Percentiles rank a stretch among this genome's conserved stretches.
Evolutionary conservation across 2,329 filamentous ascomycete species (phyloP).

Genomic region (Rasamsonia emersonii): DNA sequence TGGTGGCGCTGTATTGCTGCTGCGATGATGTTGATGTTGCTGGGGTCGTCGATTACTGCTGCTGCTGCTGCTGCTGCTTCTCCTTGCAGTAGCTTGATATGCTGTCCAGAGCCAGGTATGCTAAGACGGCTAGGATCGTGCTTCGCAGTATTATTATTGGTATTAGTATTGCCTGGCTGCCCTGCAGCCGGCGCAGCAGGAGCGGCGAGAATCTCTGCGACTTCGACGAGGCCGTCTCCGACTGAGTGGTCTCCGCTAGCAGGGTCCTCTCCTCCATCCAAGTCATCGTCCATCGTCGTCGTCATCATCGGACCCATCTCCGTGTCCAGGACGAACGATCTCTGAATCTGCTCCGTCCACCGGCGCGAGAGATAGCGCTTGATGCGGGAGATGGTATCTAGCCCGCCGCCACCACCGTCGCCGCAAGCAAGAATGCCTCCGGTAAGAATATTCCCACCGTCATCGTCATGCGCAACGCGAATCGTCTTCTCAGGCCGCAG

Average conservation of each 20-base stretch:
- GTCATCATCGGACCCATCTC: constrained; percentile 6
- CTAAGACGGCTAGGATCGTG: constrained; percentile 4
- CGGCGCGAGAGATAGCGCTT: constrained; percentile 31
- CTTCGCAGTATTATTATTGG: not conserved
- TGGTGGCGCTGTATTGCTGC: constrained; percentile 4
- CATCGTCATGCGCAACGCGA: constrained; percentile 14
- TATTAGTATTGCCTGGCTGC: not conserved
- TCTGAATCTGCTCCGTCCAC: constrained; percentile 31
- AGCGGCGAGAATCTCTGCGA: constrained; percentile 12
- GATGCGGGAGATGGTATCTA: constrained; percentile 29
- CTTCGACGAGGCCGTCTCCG: constrained; percentile 13
- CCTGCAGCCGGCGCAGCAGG: constrained; percentile 12
- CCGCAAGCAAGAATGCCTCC: too few relatives aligned
- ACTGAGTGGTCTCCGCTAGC: constrained; percentile 7
- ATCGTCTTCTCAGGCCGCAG: constrained; percentile 36
- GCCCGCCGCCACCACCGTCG: constrained; percentile 25
- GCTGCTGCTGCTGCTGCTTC: not conserved
- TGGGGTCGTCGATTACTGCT: not conserved
- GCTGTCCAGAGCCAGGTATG: constrained; percentile 7
- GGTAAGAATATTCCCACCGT: constrained; percentile 15
- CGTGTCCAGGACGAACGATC: constrained; percentile 4
- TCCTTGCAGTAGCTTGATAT: too few relatives aligned
- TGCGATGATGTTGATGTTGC: constrained; percentile 3
- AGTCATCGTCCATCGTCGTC: constrained; percentile 6
- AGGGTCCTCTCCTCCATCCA: constrained; percentile 6